Evolutionary conservation across 129 eudicot species (phyloP).

Genomic region (Solidago caesia): DNA sequence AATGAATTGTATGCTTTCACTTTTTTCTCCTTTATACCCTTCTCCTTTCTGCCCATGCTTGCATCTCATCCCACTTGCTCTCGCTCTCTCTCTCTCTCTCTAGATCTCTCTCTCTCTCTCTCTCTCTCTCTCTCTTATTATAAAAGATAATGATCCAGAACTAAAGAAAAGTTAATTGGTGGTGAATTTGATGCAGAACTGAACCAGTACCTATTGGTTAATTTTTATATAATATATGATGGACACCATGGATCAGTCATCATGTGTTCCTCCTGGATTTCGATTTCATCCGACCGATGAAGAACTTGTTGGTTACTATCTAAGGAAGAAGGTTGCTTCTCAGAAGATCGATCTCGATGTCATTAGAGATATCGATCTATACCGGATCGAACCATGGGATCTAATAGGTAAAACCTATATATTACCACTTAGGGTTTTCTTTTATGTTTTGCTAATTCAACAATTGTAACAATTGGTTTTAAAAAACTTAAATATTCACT

Average conservation of each 20-base stretch:
- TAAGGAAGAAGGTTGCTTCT: slow-evolving; percentile 78
- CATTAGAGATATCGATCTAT: slow-evolving; percentile 76
- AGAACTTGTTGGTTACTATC: slow-evolving; percentile 81
- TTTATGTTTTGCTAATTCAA: slow-evolving; percentile 7
- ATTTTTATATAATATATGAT: slow-evolving; percentile 19
- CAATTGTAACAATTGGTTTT: not conserved
- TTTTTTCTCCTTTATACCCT: slow-evolving; percentile 30
- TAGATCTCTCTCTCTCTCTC: slow-evolving; percentile 16
- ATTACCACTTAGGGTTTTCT: slow-evolving; percentile 9
- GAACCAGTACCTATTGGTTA: slow-evolving; percentile 16
- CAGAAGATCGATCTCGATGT: slow-evolving; percentile 89
- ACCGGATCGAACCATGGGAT: slow-evolving; percentile 91
- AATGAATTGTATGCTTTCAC: slow-evolving; percentile 48
- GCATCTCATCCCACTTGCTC: slow-evolving; percentile 24
- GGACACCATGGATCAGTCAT: slow-evolving; percentile 56
- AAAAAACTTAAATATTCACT: slow-evolving; percentile 9
- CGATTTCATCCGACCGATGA: slow-evolving; percentile 86
- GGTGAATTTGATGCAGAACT: slow-evolving; percentile 53
- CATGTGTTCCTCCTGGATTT: slow-evolving; percentile 86
- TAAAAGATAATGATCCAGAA: slow-evolving; percentile 38
- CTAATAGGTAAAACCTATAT: slow-evolving; percentile 50
- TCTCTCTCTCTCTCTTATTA: slow-evolving; percentile 30
- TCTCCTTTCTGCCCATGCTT: slow-evolving; percentile 32
- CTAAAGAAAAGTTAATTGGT: slow-evolving; percentile 33
- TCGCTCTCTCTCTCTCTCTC: slow-evolving; percentile 12